Evolutionary conservation across 2,329 filamentous ascomycete species (phyloP).

Genomic region (Xylaria sp.): DNA sequence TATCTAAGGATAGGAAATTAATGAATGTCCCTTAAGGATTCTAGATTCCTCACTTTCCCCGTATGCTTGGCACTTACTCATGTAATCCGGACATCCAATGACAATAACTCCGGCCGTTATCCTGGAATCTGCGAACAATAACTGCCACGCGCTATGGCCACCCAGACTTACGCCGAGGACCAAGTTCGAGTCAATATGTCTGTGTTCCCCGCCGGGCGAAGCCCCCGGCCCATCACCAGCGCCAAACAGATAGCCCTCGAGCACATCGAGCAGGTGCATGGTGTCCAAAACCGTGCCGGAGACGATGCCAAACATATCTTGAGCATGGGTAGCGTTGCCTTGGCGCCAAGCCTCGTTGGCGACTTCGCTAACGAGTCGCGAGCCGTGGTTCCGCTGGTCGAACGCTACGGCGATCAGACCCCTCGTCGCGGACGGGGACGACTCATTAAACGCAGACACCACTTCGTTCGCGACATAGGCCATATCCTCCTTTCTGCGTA

Average conservation of each 20-base stretch:
- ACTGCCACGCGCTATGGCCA: constrained; percentile 88
- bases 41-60: background rate
- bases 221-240: constrained; percentile 42
- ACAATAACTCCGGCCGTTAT: constrained; percentile 82
- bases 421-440: constrained; percentile 52
- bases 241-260: constrained; percentile 78
- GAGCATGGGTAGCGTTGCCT: constrained; percentile 83
- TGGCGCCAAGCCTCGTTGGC: constrained; percentile 83
- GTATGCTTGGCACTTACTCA: constrained; percentile 57
- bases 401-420: constrained; percentile 85
- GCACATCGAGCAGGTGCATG: constrained; percentile 77
- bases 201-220: constrained; percentile 44
- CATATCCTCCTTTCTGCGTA: constrained; percentile 78
- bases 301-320: constrained; percentile 89
- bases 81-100: constrained; percentile 91
- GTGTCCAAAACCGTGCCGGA: constrained; percentile 80
- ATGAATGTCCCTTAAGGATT: background rate
- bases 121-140: constrained; percentile 79
- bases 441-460: constrained; percentile 75
- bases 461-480: constrained; percentile 73
- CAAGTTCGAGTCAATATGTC: constrained; percentile 69
- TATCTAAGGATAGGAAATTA: constrained; percentile 48
- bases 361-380: constrained; percentile 70
- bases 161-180: constrained; percentile 87
- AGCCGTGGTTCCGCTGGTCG: constrained; percentile 90